A percentile compares a stretch with the other conserved stretches of the same genome.
Conservation (phyloP, 1,139 yeast genomes). For the Geotrichum candidum region DNA sequence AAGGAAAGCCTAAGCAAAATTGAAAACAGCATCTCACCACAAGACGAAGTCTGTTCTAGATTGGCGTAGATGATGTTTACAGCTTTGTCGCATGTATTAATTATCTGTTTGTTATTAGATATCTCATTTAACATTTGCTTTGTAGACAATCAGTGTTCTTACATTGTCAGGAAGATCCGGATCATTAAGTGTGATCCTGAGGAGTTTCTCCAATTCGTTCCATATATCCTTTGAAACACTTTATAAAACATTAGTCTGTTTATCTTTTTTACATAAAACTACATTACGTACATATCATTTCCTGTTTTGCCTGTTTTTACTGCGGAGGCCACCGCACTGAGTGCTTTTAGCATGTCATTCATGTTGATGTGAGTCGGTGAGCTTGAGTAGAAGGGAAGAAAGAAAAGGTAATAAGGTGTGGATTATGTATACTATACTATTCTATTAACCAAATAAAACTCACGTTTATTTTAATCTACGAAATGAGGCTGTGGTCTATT, state of each 20-base stretch:
- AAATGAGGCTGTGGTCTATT: background rate
- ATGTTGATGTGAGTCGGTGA: background rate
- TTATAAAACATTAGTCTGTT: background rate
- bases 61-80: slow-evolving; percentile 5
- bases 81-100: slow-evolving; percentile 4
- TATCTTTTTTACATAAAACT: background rate
- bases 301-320: slow-evolving; percentile 10
- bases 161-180: slow-evolving; percentile 11
- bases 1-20: slow-evolving; percentile 11
- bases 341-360: background rate
- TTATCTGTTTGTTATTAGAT: background rate
- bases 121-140: background rate
- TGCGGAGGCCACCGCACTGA: slow-evolving; percentile 4
- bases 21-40: slow-evolving; percentile 14
- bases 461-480: background rate
- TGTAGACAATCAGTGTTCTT: background rate
- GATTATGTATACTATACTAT: background rate
- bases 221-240: slow-evolving; percentile 10
- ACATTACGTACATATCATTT: slow-evolving; percentile 7
- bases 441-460: too few species aligned
- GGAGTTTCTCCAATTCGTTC: slow-evolving; percentile 7
- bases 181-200: slow-evolving; percentile 4
- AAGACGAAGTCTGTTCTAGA: slow-evolving; percentile 5
- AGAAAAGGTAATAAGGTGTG: background rate
- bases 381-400: background rate